These are phyloP conservation scores for Coemansia sp. DNA, from an alignment of 371 early-diverging fungal species.

Conservation along the genomic window DNA sequence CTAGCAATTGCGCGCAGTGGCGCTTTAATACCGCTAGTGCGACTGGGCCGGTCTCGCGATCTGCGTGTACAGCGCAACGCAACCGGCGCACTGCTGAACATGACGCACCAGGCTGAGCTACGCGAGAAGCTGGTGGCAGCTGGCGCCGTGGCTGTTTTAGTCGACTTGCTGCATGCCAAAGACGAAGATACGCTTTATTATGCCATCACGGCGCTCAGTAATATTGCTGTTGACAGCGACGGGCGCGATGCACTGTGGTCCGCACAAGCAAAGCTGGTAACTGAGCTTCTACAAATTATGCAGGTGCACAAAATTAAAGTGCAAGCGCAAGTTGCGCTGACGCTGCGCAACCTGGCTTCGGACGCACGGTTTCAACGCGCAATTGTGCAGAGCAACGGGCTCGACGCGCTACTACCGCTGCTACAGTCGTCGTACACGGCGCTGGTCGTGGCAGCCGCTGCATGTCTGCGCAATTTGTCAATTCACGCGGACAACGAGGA, in stretches of 20 bases:
- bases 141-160: slow-evolving; percentile 82
- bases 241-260: slow-evolving; percentile 75
- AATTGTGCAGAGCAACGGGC: slow-evolving; percentile 78
- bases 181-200: slow-evolving; percentile 90
- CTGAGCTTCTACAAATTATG: slow-evolving; percentile 75
- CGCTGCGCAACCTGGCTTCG: slow-evolving; percentile 86
- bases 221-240: slow-evolving; percentile 86
- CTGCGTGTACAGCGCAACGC: slow-evolving; percentile 90
- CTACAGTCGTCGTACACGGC: slow-evolving; percentile 76
- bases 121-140: slow-evolving; percentile 82
- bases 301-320: slow-evolving; percentile 78
- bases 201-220: slow-evolving; percentile 86
- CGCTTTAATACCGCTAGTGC: slow-evolving; percentile 72
- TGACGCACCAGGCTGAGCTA: slow-evolving; percentile 89
- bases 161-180: slow-evolving; percentile 71
- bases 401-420: slow-evolving; percentile 70
- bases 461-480: slow-evolving; percentile 89
- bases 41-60: slow-evolving; percentile 80
- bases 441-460: slow-evolving; percentile 84
- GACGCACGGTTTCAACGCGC: slow-evolving; percentile 86
- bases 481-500: slow-evolving; percentile 86
- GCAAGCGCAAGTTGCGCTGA: slow-evolving; percentile 87
- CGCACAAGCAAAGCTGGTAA: slow-evolving; percentile 74
- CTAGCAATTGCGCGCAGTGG: slow-evolving; percentile 82
- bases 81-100: slow-evolving; percentile 88